A percentile compares a stretch with the other conserved stretches of the same genome.
These are phyloP conservation scores for Kwoniella europaea DNA, from an alignment of 768 basidiomycete species.

Conservation along the genomic window DNA sequence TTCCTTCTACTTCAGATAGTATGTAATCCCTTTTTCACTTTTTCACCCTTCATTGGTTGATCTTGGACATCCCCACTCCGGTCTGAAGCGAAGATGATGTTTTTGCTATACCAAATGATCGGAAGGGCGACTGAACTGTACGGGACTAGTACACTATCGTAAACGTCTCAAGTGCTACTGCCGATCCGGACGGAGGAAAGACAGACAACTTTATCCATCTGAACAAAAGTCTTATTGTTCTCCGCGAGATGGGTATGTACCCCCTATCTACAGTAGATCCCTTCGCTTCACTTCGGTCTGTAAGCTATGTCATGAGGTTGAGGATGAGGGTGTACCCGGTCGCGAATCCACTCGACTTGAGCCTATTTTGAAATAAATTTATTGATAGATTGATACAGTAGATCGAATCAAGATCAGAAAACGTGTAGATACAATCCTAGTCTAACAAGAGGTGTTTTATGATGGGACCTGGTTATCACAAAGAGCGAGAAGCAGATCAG, in stretches of 20 bases:
- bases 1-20: not conserved
- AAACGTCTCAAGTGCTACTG: not conserved
- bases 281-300: not conserved
- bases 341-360: no score
- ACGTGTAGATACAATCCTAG: slow-evolving; percentile 8
- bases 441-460: slow-evolving; percentile 1
- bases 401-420: not conserved
- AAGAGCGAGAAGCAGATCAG: not conserved
- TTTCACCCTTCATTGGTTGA: not conserved
- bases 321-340: not conserved
- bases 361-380: no score
- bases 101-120: not conserved
- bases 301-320: not conserved
- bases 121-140: not conserved
- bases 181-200: not conserved
- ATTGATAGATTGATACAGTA: not conserved
- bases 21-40: not conserved
- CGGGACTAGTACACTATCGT: not conserved
- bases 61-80: not conserved
- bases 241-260: not conserved
- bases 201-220: not conserved
- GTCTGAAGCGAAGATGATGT: not conserved
- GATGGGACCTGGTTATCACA: slow-evolving; percentile 1
- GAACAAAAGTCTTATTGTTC: not conserved
- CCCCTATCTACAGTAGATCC: not conserved